Evolutionary conservation across 2,329 filamentous ascomycete genomes (phyloP).

Genomic region (Alternaria triticimaculans): DNA sequence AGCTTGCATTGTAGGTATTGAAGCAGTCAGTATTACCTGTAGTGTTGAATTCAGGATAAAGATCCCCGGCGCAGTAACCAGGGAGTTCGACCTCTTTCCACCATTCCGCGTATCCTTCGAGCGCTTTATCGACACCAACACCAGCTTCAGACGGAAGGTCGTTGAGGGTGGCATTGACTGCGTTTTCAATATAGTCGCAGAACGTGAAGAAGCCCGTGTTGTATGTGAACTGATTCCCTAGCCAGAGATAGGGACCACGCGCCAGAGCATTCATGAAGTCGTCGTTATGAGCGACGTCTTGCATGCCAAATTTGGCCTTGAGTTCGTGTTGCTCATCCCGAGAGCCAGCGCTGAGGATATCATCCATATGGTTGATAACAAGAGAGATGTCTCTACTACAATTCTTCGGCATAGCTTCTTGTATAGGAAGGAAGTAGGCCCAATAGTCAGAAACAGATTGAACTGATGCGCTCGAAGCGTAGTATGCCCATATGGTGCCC

Average conservation of each 20-base stretch:
- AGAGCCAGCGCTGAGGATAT: not conserved
- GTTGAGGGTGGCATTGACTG: not conserved
- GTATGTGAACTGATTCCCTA: not conserved
- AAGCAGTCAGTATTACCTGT: not conserved
- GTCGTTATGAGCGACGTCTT: not conserved
- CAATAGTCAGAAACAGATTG: not conserved
- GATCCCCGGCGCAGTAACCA: not conserved
- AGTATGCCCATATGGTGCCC: not conserved
- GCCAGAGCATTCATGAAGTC: not conserved
- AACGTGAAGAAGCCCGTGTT: not conserved
- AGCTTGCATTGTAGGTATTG: not conserved
- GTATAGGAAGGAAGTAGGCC: not conserved
- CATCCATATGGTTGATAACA: not conserved
- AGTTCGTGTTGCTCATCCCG: not conserved
- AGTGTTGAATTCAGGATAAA: not conserved
- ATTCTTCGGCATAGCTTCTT: not conserved
- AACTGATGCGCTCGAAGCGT: not conserved
- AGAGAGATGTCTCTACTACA: not conserved
- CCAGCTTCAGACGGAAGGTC: not conserved
- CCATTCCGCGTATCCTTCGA: not conserved
- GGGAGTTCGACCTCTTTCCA: not conserved
- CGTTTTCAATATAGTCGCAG: not conserved
- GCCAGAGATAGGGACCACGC: not conserved
- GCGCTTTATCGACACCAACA: not conserved
- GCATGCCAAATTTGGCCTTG: not conserved